Conservation (phyloP, 1,284 basidiomycete species). For the Bjerkandera adusta region DNA sequence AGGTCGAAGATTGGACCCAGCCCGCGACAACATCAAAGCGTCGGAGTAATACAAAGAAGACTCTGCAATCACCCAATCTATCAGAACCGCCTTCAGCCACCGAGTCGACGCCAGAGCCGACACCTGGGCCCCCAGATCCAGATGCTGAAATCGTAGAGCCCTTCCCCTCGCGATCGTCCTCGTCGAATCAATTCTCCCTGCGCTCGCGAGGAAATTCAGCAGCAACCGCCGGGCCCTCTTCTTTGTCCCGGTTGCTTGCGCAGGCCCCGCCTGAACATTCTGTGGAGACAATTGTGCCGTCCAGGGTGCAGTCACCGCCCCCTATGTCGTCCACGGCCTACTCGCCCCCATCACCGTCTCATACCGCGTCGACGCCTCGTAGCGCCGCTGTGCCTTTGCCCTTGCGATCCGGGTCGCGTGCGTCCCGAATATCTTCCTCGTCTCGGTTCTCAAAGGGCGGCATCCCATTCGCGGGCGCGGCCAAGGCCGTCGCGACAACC, state of each 20-base stretch:
- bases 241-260: constrained; percentile 70
- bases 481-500: constrained; percentile 66
- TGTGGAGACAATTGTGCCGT: constrained; percentile 29
- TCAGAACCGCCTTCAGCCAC: constrained; percentile 16
- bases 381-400: constrained; percentile 21
- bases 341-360: constrained; percentile 18
- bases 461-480: constrained; percentile 50
- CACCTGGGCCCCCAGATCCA: constrained; percentile 56
- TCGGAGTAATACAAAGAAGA: constrained; percentile 50
- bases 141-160: constrained; percentile 58
- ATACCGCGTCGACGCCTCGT: constrained; percentile 19
- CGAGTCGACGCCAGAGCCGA: constrained; percentile 37
- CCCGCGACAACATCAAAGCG: constrained; percentile 60
- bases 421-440: constrained; percentile 61
- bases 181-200: constrained; percentile 59
- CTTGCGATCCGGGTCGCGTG: constrained; percentile 63
- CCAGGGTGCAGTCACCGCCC: constrained; percentile 25
- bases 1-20: constrained; percentile 92
- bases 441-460: constrained; percentile 61
- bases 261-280: constrained; percentile 53
- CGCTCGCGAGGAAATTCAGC: constrained; percentile 66
- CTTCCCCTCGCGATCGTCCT: constrained; percentile 59
- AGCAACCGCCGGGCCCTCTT: constrained; percentile 67
- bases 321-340: constrained; percentile 26
- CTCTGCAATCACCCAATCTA: constrained; percentile 32